These are phyloP conservation scores for Colletotrichum noveboracense DNA, from an alignment of 2,329 filamentous ascomycete genomes.

Conservation along the genomic window DNA sequence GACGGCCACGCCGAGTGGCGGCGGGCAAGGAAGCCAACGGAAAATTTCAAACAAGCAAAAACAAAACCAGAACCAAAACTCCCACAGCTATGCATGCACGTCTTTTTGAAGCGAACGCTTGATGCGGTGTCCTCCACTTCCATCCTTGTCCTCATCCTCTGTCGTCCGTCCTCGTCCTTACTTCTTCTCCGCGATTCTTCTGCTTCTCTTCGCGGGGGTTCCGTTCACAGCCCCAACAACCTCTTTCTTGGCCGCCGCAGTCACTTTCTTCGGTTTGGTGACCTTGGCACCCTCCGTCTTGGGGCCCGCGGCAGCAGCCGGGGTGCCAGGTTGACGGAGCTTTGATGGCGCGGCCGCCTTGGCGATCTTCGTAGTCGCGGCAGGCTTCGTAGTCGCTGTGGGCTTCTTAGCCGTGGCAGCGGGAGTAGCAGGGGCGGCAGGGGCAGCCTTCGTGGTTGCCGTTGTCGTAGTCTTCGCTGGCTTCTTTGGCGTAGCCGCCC, in stretches of 20 bases:
- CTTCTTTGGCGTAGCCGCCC: background rate
- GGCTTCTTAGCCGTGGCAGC: background rate
- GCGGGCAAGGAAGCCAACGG: background rate
- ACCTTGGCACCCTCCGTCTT: slow-evolving; percentile 37
- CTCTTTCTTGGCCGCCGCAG: slow-evolving; percentile 13
- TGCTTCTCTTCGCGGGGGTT: slow-evolving; percentile 7
- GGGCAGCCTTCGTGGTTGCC: background rate
- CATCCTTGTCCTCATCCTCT: background rate
- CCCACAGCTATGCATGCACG: background rate
- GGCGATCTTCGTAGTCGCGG: background rate
- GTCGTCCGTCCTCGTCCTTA: background rate
- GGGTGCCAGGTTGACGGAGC: background rate
- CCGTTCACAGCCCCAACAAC: slow-evolving; percentile 10
- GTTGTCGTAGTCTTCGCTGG: background rate
- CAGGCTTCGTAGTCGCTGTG: background rate
- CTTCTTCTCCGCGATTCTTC: background rate
- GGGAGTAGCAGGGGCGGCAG: background rate
- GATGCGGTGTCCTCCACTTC: background rate
- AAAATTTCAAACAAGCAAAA: background rate
- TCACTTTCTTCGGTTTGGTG: slow-evolving; percentile 21
- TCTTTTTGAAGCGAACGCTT: background rate
- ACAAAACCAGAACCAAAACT: background rate
- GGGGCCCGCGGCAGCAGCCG: background rate
- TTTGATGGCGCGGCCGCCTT: background rate
- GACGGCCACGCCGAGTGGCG: no score